Evolutionary conservation across 257 asterid species (phyloP).

Genomic region (Jaltomata sinuosa): DNA sequence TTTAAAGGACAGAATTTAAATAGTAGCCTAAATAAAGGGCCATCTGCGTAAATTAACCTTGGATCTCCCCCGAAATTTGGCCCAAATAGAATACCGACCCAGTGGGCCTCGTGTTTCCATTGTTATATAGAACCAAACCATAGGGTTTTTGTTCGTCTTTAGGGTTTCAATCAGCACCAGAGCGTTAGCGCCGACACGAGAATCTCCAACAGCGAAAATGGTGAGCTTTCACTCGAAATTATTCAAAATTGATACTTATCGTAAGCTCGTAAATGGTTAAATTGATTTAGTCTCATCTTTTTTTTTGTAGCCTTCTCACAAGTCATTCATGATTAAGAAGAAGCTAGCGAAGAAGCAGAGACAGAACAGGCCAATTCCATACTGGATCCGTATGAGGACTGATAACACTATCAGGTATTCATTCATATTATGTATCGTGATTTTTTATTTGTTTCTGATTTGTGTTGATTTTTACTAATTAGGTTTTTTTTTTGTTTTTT

Average conservation of each 20-base stretch:
- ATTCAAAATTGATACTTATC: not conserved
- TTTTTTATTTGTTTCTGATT: not conserved
- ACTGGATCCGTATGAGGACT: slow-evolving; percentile 22
- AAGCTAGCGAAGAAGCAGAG: slow-evolving; percentile 18
- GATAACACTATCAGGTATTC: slow-evolving; percentile 17
- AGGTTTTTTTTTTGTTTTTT: not conserved
- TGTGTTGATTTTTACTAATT: not conserved
- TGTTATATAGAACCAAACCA: not conserved
- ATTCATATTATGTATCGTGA: not conserved
- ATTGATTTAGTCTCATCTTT: not conserved
- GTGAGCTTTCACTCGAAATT: not conserved
- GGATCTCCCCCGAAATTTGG: not conserved
- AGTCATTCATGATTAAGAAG: slow-evolving; percentile 15
- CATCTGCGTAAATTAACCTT: not conserved
- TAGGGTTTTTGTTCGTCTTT: not conserved
- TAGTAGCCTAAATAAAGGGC: not conserved
- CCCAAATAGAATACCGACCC: not conserved
- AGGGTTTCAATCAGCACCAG: not conserved
- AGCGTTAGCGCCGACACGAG: not conserved
- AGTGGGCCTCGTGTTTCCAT: not conserved
- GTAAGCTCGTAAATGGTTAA: not conserved
- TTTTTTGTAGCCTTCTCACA: slow-evolving; percentile 7
- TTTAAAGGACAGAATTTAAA: not conserved
- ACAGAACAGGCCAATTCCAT: slow-evolving; percentile 15
- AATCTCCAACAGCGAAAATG: not conserved